phyloP scores from a whole-genome alignment of 1,139 yeast genomes.

The Kazachstania sp. region DNA sequence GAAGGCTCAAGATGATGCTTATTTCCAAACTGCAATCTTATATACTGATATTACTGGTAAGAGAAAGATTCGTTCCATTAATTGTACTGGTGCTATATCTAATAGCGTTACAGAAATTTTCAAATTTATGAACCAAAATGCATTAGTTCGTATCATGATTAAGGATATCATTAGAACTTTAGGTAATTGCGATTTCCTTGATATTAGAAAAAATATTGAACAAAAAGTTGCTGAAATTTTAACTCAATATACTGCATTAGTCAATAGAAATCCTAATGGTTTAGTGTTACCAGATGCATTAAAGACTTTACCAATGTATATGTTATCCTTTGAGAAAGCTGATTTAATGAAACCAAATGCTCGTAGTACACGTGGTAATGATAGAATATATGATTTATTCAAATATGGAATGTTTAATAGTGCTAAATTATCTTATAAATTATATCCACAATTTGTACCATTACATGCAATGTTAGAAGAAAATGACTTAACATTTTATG shows the following conservation, averaged over 20 bases:
- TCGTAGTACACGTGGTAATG: slow-evolving; percentile 43
- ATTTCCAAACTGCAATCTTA: slow-evolving; percentile 83
- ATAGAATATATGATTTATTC: slow-evolving; percentile 52
- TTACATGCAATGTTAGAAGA: slow-evolving; percentile 54
- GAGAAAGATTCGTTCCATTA: slow-evolving; percentile 77
- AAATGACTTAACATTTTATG: slow-evolving; percentile 42
- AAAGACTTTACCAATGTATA: slow-evolving; percentile 59
- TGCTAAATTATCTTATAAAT: slow-evolving; percentile 50
- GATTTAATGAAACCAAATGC: slow-evolving; percentile 49
- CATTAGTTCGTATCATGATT: slow-evolving; percentile 61
- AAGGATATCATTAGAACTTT: slow-evolving; percentile 60
- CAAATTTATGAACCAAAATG: slow-evolving; percentile 78
- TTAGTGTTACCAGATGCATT: slow-evolving; percentile 77
- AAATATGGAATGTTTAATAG: slow-evolving; percentile 49
- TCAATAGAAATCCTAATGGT: slow-evolving; percentile 46
- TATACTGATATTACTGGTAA: slow-evolving; percentile 72
- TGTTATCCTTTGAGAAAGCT: slow-evolving; percentile 63
- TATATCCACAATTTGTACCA: slow-evolving; percentile 77
- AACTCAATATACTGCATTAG: slow-evolving; percentile 62
- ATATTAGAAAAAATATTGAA: slow-evolving; percentile 55
- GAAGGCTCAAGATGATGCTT: slow-evolving; percentile 65
- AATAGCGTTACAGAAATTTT: slow-evolving; percentile 67
- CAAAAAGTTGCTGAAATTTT: slow-evolving; percentile 63
- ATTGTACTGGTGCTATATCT: slow-evolving; percentile 73
- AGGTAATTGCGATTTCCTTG: slow-evolving; percentile 52